Conservation (phyloP, 345 rosid genomes). For the Cardamine chenopodiifolia region DNA sequence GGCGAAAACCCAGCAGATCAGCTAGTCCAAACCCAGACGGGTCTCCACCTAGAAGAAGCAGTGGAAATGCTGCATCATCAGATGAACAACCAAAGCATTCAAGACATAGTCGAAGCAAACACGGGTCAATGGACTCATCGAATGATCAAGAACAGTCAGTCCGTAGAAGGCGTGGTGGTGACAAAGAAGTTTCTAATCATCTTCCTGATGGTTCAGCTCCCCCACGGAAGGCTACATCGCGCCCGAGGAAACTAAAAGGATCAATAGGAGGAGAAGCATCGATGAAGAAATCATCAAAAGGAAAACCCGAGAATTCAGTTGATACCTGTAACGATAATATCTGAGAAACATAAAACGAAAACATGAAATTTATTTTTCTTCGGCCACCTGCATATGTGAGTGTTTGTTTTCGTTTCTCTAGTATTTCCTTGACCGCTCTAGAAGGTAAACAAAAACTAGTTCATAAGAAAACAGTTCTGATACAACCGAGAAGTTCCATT, state of each 20-base stretch:
- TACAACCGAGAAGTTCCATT: slow-evolving; percentile 18
- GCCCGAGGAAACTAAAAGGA: slow-evolving; percentile 41
- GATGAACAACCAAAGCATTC: slow-evolving; percentile 33
- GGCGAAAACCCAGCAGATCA: slow-evolving; percentile 12
- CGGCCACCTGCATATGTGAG: slow-evolving; percentile 6
- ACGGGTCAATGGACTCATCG: slow-evolving; percentile 33
- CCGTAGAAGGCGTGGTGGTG: slow-evolving; percentile 34
- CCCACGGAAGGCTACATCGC: slow-evolving; percentile 36
- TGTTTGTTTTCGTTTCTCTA: slow-evolving; percentile 25
- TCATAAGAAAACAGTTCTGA: slow-evolving; percentile 24
- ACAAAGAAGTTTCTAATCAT: slow-evolving; percentile 24
- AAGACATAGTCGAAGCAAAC: slow-evolving; percentile 34
- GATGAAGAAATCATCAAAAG: slow-evolving; percentile 36
- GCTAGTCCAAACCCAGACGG: slow-evolving; percentile 11
- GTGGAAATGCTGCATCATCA: slow-evolving; percentile 31
- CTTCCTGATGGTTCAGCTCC: slow-evolving; percentile 40
- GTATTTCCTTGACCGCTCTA: background rate
- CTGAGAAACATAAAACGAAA: slow-evolving; percentile 28
- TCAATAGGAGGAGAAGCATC: slow-evolving; percentile 41
- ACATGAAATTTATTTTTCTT: slow-evolving; percentile 25
- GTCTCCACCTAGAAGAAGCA: slow-evolving; percentile 35
- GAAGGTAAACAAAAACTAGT: slow-evolving; percentile 6
- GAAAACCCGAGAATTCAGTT: slow-evolving; percentile 33
- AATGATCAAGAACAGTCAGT: slow-evolving; percentile 40
- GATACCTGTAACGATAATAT: slow-evolving; percentile 33